These are phyloP conservation scores for Blepharisma undulans DNA, from an alignment of 169 alveolate genomes.

Conservation along the genomic window DNA sequence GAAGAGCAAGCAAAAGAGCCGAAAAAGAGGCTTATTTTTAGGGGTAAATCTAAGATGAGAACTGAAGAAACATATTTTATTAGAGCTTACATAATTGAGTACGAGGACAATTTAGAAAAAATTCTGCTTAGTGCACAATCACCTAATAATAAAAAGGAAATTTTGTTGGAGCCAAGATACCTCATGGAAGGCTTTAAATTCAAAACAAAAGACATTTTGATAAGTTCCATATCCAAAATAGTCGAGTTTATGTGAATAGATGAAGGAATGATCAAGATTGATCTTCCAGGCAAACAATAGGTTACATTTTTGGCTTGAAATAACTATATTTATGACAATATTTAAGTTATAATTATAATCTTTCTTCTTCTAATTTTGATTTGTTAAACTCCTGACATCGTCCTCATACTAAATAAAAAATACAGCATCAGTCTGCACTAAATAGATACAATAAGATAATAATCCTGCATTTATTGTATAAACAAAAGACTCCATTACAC, in stretches of 20 bases:
- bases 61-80: neutral
- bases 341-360: neutral
- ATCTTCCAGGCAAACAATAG: neutral
- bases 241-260: neutral
- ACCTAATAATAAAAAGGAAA: neutral
- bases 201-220: neutral
- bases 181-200: neutral
- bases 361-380: neutral
- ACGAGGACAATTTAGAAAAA: neutral
- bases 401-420: neutral
- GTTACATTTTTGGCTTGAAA: neutral
- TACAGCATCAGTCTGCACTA: constrained; percentile 23
- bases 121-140: neutral
- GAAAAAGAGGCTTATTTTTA: neutral
- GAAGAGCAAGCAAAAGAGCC: neutral
- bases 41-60: neutral
- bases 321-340: neutral
- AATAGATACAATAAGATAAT: neutral
- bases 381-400: neutral
- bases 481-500: constrained; percentile 8
- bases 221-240: neutral
- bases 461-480: constrained; percentile 1
- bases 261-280: neutral
- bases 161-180: neutral
- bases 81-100: neutral